A percentile compares a stretch with the other conserved stretches of the same genome.
These are phyloP conservation scores for Fusarium concolor DNA, from an alignment of 2,329 filamentous ascomycete species.

Conservation along the genomic window DNA sequence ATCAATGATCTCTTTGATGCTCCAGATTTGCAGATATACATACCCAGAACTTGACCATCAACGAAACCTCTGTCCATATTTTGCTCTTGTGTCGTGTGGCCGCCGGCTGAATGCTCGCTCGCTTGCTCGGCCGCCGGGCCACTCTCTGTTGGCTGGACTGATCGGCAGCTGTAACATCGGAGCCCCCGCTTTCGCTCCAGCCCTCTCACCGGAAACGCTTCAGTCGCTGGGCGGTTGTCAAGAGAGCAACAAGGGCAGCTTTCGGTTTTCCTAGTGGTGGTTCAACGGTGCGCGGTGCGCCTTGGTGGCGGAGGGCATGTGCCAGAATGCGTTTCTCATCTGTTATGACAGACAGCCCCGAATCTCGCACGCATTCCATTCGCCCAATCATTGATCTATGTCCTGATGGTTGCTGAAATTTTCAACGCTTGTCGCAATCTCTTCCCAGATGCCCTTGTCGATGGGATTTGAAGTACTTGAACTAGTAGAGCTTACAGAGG, in stretches of 20 bases:
- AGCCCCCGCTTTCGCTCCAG: constrained; percentile 33
- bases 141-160: constrained; percentile 22
- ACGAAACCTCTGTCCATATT: not conserved
- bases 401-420: constrained; percentile 28
- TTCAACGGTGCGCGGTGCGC: constrained; percentile 17
- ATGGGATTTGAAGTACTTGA: constrained; percentile 4
- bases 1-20: not conserved
- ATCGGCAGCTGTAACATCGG: constrained; percentile 39
- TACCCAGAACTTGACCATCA: not conserved
- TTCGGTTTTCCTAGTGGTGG: constrained; percentile 24
- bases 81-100: constrained; percentile 10
- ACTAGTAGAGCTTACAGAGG: constrained; percentile 10
- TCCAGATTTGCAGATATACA: constrained; percentile 1
- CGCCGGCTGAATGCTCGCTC: constrained; percentile 8
- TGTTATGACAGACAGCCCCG: constrained; percentile 5
- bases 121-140: constrained; percentile 16
- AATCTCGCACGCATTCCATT: constrained; percentile 19
- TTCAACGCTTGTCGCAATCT: constrained; percentile 28
- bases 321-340: constrained; percentile 24
- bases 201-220: constrained; percentile 33
- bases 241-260: constrained; percentile 25
- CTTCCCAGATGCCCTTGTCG: constrained; percentile 3
- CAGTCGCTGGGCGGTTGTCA: constrained; percentile 19
- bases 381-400: constrained; percentile 21
- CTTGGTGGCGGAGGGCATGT: constrained; percentile 32